Evolutionary conservation across 116 monocot genomes (phyloP), one percentile per base, ranked within the genome.

Genomic region (Iris pallida): DNA sequence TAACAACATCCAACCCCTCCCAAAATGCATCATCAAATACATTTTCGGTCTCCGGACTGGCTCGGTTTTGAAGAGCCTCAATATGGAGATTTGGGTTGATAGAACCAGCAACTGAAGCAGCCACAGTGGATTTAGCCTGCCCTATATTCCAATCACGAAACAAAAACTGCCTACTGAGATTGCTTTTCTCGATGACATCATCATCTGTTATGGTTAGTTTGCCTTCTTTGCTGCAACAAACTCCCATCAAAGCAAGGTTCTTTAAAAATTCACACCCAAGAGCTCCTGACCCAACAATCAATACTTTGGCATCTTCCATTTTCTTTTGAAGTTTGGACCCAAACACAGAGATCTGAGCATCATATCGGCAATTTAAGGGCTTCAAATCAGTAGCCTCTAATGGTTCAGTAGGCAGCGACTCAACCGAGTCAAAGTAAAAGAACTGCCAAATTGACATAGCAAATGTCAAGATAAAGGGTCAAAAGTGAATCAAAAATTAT

Each of bases 121-220:
- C 85, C 19, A 85, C 81, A 57, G 77, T 85, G 40, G 85, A 85
- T 71, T 85, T 85, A 43, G 81, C 70, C 63, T 85, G 85, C 47
- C 85, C 85, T 63, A 85, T 85, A 68, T 85, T 85, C 77, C 80
- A 85, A 19, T 85, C 85, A 53, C 85, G 73, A 44, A 85, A 85
- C 7, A 84, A 70, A 63, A 84, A 84, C 54, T 84, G 84, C 5
- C 84, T 73, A 19, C 84, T 84, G 7, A 85, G 81, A 63, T 85
- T 85, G 71, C 81, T 85, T 59, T 85, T 85, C 66, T 80, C 85
- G 44, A 85, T 85, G 49, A 81, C 74, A 81, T 85, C 85, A 71
- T 85, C 85, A 71, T 85, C 85, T 42, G 85, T 85, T 68, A 85
- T 64, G 10, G 81, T 85, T 58, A 85, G 70, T 68, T 85, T 85